Base-by-base conservation (phyloP, 176 grass and related monocot species). In the Oryza glumipatula region DNA sequence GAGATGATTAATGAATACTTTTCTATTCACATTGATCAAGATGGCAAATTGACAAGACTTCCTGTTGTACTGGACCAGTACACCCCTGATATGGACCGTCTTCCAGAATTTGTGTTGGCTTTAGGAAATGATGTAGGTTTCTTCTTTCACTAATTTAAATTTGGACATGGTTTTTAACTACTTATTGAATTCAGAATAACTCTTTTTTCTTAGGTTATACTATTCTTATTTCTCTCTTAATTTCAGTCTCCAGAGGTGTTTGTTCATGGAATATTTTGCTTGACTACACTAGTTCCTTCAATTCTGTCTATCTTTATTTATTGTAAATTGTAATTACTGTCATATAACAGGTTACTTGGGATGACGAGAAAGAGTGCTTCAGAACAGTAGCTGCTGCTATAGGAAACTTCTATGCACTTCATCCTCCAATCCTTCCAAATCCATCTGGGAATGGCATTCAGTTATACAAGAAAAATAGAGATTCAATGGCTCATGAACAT, bases 11-110 rank as follows among this genome's bases (percentile, higher is more conserved):
- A 98, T 65, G 95, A 98, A 28, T 95, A 93, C 85, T 95, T 98
- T 76, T 94, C 93, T 82, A 92, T 95, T 73, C 85, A 90, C 41
- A 75, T 93, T 81, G 85, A 94, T 82, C 60, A 90, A 87, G 85
- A 88, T 24, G 93, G 95, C 22, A 93, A 94, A 49, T 71, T 98
- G 76, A 90, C 23, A 23, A 95, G 93, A 67, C 89, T 98, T 83
- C 95, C 95, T 23, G 95, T 98, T 72, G 79, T 98, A 86, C 95
- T 98, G 83, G 95, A 98, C 80, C 95, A 98, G 80, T 90, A 98
- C 81, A 89, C 86, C 75, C 95, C 95, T 85, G 95, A 93, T 77
- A 93, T 93, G 93, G 93, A 98, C 35, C 85, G 88, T 36, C 69
- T 93, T 47, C 95, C 95, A 88, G 93, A 98, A 82, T 98, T 95